Evolutionary conservation across 208 protist species (phyloP), one percentile per base, ranked within the genome.

Genomic region (Crithidia sp.): DNA sequence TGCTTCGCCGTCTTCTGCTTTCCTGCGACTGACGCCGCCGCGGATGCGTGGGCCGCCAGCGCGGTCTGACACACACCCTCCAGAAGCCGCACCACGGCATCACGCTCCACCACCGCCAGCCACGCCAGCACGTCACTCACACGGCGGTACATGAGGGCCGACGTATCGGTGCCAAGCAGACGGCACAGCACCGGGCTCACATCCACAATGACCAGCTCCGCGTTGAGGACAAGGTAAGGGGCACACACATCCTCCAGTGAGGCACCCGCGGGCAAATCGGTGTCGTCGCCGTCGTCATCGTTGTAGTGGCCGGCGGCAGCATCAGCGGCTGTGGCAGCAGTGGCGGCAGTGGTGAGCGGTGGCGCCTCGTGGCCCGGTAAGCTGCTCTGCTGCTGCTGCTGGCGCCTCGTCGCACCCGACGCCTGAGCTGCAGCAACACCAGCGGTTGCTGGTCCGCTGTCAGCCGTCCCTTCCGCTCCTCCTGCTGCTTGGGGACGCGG

Each of bases 131-230:
- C 53, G 50, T 84, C 79, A 14, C 45, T 7, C 39, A 92, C 68
- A 6, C 65, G 79, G 7, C 83, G 79, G 28, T 73, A 67, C 39
- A 78, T 55, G 13, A 95, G 58, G 13, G 79, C 49, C 19, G 57
- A 50, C 0, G 77, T 66, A 7, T 72, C 70, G 17, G 84, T 79
- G 41, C 87, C 87, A 8, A 95, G 64, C 55, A 80, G 74, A 8
- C 47, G 54, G 6, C 85, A 82, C 66, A 95, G 75, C 39, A 79
- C 59, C 56, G 76, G 59, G 56, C 81, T 90, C 39, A 84, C 85
- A 10, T 87, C 84, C 10, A 88, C 58, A 53, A 95, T 81, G 8
- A 89, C 59, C 14, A 85, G 45, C 17, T 74, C 73, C 0, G 52
- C 19, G 56, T 82, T 80, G 47, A 86, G 78, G 3, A 86, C 39